Base-by-base conservation (phyloP, 192 early-diverging fungal species). In the Mortierella alpina region DNA sequence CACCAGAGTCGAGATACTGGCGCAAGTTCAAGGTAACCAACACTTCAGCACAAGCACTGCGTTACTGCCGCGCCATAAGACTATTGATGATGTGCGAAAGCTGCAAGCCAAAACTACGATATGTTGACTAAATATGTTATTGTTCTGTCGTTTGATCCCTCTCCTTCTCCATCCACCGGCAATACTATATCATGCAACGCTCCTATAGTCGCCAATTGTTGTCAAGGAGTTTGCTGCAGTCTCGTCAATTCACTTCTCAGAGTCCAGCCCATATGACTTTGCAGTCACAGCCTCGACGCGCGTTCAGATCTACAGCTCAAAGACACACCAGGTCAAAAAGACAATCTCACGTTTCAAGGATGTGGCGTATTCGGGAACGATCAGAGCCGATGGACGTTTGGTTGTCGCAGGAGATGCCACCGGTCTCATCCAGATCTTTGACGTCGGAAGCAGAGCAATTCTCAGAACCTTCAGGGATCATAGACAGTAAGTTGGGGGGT, bases 321-420 rank as follows among this genome's bases (percentile, higher is more conserved):
- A 90, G 70, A 95, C 93, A 5, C 88, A 93, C 55, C 85, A 92
- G 75, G 90, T 96, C 63, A 96, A 94, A 82, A 95, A 95, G 86
- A 92, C 96, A 17, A 91, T 98, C 70, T 93, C 95, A 49, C 92
- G 98, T 70, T 99, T 99, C 87, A 92, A 90, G 73, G 95, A 95
- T 70, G 88, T 91, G 10, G 98, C 95, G 14, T 95, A 90, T 76
- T 90, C 91, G 70, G 95, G 90, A 56, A 89, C 86, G 50, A 91
- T 95, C 60, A 86, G 98, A 48, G 83, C 84, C 4, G 97, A 98
- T 82, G 96, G 96, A 39, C 95, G 96, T 83, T 85, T 99, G 49
- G 71, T 99, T 20, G 93, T 98, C 17, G 96, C 96, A 11, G 96
- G 97, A 60, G 97, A 98, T 88, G 93, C 91, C 51, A 89, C 90